Percentiles rank a stretch among this genome's conserved stretches.
Evolutionary conservation across 2,329 filamentous ascomycete species (phyloP).

Genomic region (Verticillium albo-atrum): DNA sequence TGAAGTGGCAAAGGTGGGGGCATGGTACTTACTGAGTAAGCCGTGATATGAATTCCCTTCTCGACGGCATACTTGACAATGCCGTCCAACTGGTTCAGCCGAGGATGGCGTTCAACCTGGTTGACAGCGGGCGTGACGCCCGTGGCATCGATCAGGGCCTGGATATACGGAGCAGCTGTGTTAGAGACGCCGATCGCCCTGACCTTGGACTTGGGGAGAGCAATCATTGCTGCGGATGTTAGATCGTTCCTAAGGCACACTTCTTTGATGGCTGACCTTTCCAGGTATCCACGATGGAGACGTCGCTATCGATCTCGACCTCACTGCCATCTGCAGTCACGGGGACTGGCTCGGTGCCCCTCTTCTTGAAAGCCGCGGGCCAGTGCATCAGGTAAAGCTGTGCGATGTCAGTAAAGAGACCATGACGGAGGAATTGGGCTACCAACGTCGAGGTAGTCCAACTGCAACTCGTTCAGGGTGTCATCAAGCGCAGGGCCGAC

Average conservation of each 20-base stretch:
- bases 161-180: constrained; percentile 75
- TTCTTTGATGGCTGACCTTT: constrained; percentile 23
- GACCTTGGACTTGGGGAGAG: constrained; percentile 61
- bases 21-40: constrained; percentile 47
- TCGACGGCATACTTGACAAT: constrained; percentile 66
- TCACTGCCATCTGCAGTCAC: constrained; percentile 72
- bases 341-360: constrained; percentile 75
- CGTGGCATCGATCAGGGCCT: constrained; percentile 67
- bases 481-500: constrained; percentile 52
- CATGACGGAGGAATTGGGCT: constrained; percentile 51
- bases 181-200: constrained; percentile 83
- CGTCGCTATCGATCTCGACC: constrained; percentile 56
- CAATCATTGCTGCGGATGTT: neutral
- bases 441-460: constrained; percentile 52
- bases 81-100: constrained; percentile 70
- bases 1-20: neutral
- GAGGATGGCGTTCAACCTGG: constrained; percentile 78
- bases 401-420: constrained; percentile 60
- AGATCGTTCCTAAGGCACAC: neutral
- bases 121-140: constrained; percentile 67
- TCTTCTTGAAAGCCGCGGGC: constrained; percentile 63
- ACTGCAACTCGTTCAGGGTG: constrained; percentile 49
- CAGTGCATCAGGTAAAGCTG: constrained; percentile 72
- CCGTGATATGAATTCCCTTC: constrained; percentile 72
- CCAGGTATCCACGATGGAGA: constrained; percentile 39